These are phyloP conservation scores for Nemophila menziesii DNA, from an alignment of 257 asterid genomes.

Conservation along the genomic window DNA sequence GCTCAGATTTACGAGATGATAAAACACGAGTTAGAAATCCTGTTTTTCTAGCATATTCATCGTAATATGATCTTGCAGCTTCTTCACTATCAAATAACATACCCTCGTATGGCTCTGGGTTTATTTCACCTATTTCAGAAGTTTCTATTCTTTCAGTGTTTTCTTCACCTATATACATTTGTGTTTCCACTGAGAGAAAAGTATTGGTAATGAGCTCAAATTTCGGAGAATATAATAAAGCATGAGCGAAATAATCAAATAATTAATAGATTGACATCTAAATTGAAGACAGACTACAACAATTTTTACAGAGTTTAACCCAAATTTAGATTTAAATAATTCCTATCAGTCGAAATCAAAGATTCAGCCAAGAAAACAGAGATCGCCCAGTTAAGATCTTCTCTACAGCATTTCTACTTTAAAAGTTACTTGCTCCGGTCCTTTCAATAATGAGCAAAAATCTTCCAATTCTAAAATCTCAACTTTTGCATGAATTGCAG, in stretches of 20 bases:
- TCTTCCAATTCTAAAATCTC: neutral
- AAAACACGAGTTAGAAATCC: slow-evolving; percentile 47
- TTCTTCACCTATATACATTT: slow-evolving; percentile 23
- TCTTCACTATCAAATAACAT: slow-evolving; percentile 55
- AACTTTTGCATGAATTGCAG: neutral
- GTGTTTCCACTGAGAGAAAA: slow-evolving; percentile 33
- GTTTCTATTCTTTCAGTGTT: slow-evolving; percentile 26
- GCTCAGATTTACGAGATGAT: slow-evolving; percentile 62
- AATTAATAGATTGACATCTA: neutral
- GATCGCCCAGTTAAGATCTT: neutral
- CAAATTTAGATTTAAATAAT: neutral
- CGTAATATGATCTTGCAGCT: slow-evolving; percentile 53
- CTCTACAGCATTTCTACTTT: neutral
- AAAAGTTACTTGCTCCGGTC: neutral
- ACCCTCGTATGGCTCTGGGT: slow-evolving; percentile 49
- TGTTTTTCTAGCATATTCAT: slow-evolving; percentile 40
- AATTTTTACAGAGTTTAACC: no score
- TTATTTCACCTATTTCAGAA: slow-evolving; percentile 26
- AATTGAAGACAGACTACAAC: neutral
- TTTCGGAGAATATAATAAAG: neutral
- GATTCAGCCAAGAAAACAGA: neutral
- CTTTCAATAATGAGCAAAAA: neutral
- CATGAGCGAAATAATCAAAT: neutral
- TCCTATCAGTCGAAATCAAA: neutral
- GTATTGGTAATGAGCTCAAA: neutral